Base-by-base conservation (phyloP, 1,139 yeast species). In the Candida pseudocylindracea region DNA sequence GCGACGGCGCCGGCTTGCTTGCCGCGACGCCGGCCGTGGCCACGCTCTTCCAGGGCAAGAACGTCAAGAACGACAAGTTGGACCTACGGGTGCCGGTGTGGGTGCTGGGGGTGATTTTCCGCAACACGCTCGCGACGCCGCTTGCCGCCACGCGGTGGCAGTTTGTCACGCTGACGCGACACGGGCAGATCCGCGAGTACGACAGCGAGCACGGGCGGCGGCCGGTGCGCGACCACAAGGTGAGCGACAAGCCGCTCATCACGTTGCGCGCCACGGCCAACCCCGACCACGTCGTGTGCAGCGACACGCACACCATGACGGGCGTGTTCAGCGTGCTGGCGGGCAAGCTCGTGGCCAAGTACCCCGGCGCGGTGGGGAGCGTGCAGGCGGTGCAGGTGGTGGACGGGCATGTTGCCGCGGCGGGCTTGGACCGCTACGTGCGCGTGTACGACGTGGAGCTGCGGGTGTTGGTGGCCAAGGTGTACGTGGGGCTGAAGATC, bases 391-490 rank as follows among this genome's bases (percentile, higher is more conserved):
- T 53, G 7, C 41, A 37, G 9, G 35, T 33, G 7, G 45, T 48
- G 29, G 50, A 49, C 34, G 47, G 43, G n/a, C 41, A 55, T 9
- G 45, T 58, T 27, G 61, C 54, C 10, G 61, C 81, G 24, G 94
- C 93, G 30, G 93, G 94, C 0, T 60, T 83, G 29, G 96, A 85
- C 47, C 62, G 94, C 45, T 85, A 81, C 47, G 60, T 81, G 30
- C 63, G 95, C 36, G 79, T 79, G 2, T 85, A 67, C 49, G 74
- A 79, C 39, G 46, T 70, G 7, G 54, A 52, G 2, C 50, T 68
- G 1, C 58, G 92, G 34, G 65, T 67, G 32, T 55, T 68, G 33
- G 51, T 73, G 12, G 81, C 71, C 9, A 81, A 80, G 45, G 75
- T 80, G 10, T 85, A 67, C 43, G 46, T 74, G 28, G 92, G 92